Conservation (phyloP, 495 filamentous ascomycete species). For the Evansstolkia leycettana region DNA sequence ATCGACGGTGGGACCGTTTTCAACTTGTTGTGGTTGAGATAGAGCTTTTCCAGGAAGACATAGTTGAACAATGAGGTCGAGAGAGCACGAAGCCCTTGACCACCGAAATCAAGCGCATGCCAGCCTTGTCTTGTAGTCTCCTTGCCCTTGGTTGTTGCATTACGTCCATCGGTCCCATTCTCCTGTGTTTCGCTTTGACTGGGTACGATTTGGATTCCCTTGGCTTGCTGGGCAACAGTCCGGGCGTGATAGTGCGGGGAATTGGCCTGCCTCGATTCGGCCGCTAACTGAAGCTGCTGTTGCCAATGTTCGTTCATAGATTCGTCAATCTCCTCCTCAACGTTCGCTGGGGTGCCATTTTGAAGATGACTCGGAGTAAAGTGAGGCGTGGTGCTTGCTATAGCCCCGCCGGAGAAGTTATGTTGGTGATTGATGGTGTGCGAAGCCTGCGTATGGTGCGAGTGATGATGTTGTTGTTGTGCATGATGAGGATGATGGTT, state of each 20-base stretch:
- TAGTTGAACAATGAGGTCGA: constrained; percentile 72
- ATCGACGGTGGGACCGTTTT: constrained; percentile 62
- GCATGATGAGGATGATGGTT: constrained; percentile 60
- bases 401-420: constrained; percentile 60
- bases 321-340: constrained; percentile 44
- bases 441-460: constrained; percentile 59
- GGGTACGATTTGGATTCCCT: constrained; percentile 44
- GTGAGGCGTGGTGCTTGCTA: constrained; percentile 61
- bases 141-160: constrained; percentile 43
- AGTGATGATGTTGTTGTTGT: constrained; percentile 61
- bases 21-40: constrained; percentile 84
- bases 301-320: constrained; percentile 76
- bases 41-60: constrained; percentile 75
- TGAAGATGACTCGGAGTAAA: constrained; percentile 62
- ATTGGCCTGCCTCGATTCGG: constrained; percentile 53
- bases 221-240: constrained; percentile 42
- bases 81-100: constrained; percentile 77
- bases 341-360: constrained; percentile 54
- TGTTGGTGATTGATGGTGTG: constrained; percentile 66
- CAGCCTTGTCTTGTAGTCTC: constrained; percentile 65
- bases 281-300: constrained; percentile 68
- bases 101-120: constrained; percentile 84
- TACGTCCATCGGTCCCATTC: constrained; percentile 44
- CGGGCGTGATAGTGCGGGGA: constrained; percentile 57
- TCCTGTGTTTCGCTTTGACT: constrained; percentile 52